Conservation (phyloP, 2,329 filamentous ascomycete genomes). For the Scleromitrula shiraiana region DNA sequence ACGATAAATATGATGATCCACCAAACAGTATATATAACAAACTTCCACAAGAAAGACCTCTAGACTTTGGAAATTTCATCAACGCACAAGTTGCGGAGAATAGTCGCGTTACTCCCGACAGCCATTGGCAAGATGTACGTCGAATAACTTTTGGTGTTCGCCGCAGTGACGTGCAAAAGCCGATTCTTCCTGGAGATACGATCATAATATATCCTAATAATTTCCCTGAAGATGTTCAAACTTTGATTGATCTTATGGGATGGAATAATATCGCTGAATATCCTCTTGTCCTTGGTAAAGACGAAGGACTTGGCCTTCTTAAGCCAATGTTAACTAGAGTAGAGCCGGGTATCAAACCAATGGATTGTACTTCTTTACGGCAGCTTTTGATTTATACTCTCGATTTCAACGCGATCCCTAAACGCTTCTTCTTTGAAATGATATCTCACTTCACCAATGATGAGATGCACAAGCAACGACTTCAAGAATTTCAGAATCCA, state of each 20-base stretch:
- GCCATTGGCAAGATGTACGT: conserved; percentile 93
- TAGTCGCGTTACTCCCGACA: conserved; percentile 60
- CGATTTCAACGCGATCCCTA: conserved; percentile 84
- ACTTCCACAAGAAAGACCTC: not conserved
- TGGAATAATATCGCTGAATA: conserved; percentile 69
- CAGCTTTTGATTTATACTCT: conserved; percentile 72
- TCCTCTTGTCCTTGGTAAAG: conserved; percentile 47
- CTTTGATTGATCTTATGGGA: conserved; percentile 67
- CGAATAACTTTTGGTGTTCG: conserved; percentile 56
- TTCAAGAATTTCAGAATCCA: conserved; percentile 75
- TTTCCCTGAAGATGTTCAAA: conserved; percentile 69
- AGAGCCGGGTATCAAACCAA: conserved; percentile 29
- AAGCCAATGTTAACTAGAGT: conserved; percentile 27
- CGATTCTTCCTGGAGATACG: conserved; percentile 64
- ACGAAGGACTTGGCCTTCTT: conserved; percentile 10
- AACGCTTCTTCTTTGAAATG: conserved; percentile 74
- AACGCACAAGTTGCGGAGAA: conserved; percentile 48
- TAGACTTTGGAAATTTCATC: conserved; percentile 17
- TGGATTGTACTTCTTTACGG: conserved; percentile 47
- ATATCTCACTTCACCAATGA: conserved; percentile 70
- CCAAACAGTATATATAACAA: not conserved
- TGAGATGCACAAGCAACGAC: conserved; percentile 65
- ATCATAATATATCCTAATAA: conserved; percentile 83
- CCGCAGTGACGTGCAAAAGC: conserved; percentile 29
- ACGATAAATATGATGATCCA: not conserved